A percentile compares a stretch with the other conserved stretches of the same genome.
These are phyloP conservation scores for Aspergillus baeticus DNA, from an alignment of 495 filamentous ascomycete genomes.

Conservation along the genomic window DNA sequence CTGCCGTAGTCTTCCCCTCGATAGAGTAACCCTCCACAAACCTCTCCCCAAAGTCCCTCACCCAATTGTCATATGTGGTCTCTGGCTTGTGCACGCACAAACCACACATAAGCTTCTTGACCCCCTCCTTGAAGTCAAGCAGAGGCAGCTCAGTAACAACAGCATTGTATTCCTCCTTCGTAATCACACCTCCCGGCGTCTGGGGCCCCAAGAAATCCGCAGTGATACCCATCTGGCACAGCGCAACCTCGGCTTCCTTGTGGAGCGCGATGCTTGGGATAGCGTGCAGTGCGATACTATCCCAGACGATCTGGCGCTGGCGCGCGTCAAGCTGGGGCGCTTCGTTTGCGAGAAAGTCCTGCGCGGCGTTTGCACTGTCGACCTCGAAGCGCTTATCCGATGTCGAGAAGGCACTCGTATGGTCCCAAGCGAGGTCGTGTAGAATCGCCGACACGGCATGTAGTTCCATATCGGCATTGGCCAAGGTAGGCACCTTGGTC, in stretches of 20 bases:
- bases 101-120: conserved; percentile 3
- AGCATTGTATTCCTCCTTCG: background rate
- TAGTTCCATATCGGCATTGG: background rate
- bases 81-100: conserved; percentile 6
- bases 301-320: background rate
- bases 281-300: conserved; percentile 4
- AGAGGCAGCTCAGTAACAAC: background rate
- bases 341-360: background rate
- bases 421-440: conserved; percentile 2
- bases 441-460: conserved; percentile 3
- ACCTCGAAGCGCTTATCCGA: conserved; percentile 7
- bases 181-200: background rate
- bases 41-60: background rate
- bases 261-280: background rate
- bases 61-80: conserved; percentile 9
- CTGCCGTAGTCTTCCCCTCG: background rate
- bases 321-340: background rate
- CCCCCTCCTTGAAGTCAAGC: background rate
- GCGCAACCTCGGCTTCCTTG: background rate
- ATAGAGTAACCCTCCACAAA: background rate
- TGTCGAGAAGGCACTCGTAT: background rate
- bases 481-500: background rate
- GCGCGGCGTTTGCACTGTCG: conserved; percentile 1
- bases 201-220: conserved; percentile 1
- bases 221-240: background rate